Base-by-base conservation (phyloP, 2,329 filamentous ascomycete genomes). In the Neonectria punicea region DNA sequence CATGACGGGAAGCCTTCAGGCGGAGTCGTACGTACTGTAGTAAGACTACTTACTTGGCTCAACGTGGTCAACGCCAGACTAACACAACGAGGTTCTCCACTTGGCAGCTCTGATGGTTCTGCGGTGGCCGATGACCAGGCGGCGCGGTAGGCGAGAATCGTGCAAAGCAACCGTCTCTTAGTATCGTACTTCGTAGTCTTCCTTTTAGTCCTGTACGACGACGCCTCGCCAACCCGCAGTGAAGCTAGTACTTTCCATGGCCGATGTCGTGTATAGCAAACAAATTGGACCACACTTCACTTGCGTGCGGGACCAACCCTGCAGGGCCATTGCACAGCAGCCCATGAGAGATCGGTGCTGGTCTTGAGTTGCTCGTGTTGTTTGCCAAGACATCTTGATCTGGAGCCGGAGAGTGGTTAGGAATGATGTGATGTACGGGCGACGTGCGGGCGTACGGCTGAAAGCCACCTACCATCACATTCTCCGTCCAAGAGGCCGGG, bases 241-340 rank as follows among this genome's bases (percentile, higher is more conserved):
- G 30, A 28, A 51, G 28, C 47, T 16, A 62, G 28, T 11, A 16
- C 28, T 30, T 53, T n/a, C 39, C 16, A 57, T 18, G 46, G 13
- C 36, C 39, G 28, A 57, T 62, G 53, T 5, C 36, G 53, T 56
- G 44, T 22, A 32, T 32, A 63, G 54, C 54, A 63, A 54, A 58
- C 61, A 53, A 47, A 22, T 36, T 32, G 30, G 41, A 49, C 54
- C 30, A 30, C 30, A 30, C 30, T 30, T 10, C 30, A 30, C 30
- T 30, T 10, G 30, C 30, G 30, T 30, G 30, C 30, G 30, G 30
- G 30, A 30, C 30, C 18, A 39, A 46, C 13, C 16, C 32, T 54
- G 30, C 25, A 53, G 34, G 25, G 30, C 47, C 28, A 57, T 57
- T 36, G 13, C 34, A 47, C 34, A n/a, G 43, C 20, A 46, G 36